phyloP scores from a whole-genome alignment of 2,329 filamentous ascomycete species.

The Verticillium isaacii region DNA sequence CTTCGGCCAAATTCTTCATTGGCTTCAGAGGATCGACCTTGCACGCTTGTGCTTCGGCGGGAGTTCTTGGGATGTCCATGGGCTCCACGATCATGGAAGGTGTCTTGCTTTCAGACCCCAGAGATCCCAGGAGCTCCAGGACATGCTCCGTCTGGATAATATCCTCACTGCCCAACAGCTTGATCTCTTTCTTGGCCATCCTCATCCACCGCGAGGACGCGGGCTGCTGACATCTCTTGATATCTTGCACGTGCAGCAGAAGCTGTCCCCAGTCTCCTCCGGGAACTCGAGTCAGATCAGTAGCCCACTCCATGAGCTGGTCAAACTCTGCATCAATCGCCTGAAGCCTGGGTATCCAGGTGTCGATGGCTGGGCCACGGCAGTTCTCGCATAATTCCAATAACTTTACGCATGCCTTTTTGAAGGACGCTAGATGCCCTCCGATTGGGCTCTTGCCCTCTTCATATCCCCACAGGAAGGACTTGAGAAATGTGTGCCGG shows the following conservation, averaged over 20 bases:
- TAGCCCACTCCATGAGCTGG: neutral
- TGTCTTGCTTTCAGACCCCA: neutral
- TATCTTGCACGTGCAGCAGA: neutral
- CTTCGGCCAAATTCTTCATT: neutral
- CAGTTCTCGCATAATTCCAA: neutral
- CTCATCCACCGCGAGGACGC: constrained; percentile 1
- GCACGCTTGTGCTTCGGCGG: neutral
- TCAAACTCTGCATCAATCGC: neutral
- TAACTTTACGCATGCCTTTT: neutral
- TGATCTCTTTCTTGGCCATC: constrained; percentile 7
- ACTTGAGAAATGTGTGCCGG: neutral
- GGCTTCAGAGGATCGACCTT: neutral
- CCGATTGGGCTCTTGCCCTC: neutral
- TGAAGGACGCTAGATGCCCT: neutral
- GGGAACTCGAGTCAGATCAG: neutral
- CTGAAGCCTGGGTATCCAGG: neutral
- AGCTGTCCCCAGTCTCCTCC: neutral
- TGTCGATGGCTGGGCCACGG: neutral
- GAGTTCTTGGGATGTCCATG: neutral
- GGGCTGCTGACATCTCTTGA: constrained; percentile 1
- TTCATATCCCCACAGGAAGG: neutral
- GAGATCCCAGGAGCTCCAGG: neutral
- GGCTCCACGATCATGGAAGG: neutral
- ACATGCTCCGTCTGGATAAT: neutral
- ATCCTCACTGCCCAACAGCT: neutral